Evolutionary conservation across 2,329 filamentous ascomycete genomes (phyloP).

Genomic region (Dactylellina drechsleri): DNA sequence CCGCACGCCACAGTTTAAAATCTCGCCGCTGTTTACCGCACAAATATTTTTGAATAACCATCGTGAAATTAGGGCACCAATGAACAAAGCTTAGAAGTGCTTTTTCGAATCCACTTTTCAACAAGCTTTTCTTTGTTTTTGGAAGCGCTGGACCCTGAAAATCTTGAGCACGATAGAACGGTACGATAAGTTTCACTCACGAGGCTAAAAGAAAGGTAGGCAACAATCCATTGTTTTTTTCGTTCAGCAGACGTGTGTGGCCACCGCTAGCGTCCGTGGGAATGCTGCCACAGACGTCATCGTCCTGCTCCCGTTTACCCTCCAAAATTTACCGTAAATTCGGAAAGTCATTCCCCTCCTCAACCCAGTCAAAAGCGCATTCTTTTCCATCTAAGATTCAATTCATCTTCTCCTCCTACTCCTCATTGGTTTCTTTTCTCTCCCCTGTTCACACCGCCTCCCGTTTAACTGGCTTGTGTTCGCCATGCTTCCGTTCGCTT

Average conservation of each 20-base stretch:
- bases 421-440: constrained; percentile 7
- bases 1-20: not conserved
- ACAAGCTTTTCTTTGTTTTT: constrained; percentile 18
- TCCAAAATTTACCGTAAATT: constrained; percentile 46
- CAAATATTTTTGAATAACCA: not conserved
- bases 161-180: constrained; percentile 21
- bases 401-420: constrained; percentile 13
- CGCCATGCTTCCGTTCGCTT: constrained; percentile 33
- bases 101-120: constrained; percentile 19
- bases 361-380: constrained; percentile 42
- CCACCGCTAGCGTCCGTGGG: constrained; percentile 45
- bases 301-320: constrained; percentile 41
- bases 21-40: not conserved
- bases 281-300: constrained; percentile 54
- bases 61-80: constrained; percentile 19
- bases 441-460: not conserved
- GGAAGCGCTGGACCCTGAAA: constrained; percentile 49
- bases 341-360: constrained; percentile 32
- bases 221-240: constrained; percentile 25
- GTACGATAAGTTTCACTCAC: constrained; percentile 15
- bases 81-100: constrained; percentile 29
- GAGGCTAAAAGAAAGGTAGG: constrained; percentile 41
- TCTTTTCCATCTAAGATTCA: constrained; percentile 33
- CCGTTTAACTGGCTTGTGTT: constrained; percentile 30
- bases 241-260: constrained; percentile 36